phyloP scores from a whole-genome alignment of 2,329 filamentous ascomycete species.

The Colletotrichum cuscutae region DNA sequence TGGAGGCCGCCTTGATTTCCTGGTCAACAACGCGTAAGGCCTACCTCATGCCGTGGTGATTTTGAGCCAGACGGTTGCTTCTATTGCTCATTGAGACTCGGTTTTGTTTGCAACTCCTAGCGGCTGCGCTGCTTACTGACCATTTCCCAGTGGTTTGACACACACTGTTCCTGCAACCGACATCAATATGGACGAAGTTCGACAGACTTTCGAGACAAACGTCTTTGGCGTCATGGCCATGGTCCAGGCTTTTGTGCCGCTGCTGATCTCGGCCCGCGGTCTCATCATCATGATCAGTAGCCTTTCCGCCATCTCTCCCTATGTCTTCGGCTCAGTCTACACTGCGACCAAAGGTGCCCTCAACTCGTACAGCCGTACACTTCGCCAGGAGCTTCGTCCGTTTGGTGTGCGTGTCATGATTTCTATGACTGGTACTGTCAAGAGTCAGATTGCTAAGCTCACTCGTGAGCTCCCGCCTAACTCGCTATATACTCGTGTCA shows the following conservation, averaged over 20 bases:
- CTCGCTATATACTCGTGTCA: conserved; percentile 59
- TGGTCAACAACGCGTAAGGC: conserved; percentile 69
- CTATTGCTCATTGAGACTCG: neutral
- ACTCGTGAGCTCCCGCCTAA: conserved; percentile 53
- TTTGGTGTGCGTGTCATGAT: conserved; percentile 68
- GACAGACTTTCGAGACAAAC: conserved; percentile 65
- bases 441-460: conserved; percentile 58
- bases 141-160: conserved; percentile 55
- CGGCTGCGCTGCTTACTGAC: neutral
- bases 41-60: neutral
- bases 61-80: neutral
- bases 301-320: conserved; percentile 59
- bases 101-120: neutral
- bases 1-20: conserved; percentile 64
- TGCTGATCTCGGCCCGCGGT: conserved; percentile 60
- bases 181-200: conserved; percentile 62
- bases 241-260: conserved; percentile 59
- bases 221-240: conserved; percentile 68
- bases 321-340: conserved; percentile 64
- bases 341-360: conserved; percentile 67
- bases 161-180: conserved; percentile 63
- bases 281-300: conserved; percentile 67
- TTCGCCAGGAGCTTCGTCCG: conserved; percentile 64
- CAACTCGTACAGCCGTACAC: conserved; percentile 61
- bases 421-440: conserved; percentile 64